These are phyloP conservation scores for Aristolochia californica DNA, from an alignment of 164 flowering plant genomes.

Conservation along the genomic window DNA sequence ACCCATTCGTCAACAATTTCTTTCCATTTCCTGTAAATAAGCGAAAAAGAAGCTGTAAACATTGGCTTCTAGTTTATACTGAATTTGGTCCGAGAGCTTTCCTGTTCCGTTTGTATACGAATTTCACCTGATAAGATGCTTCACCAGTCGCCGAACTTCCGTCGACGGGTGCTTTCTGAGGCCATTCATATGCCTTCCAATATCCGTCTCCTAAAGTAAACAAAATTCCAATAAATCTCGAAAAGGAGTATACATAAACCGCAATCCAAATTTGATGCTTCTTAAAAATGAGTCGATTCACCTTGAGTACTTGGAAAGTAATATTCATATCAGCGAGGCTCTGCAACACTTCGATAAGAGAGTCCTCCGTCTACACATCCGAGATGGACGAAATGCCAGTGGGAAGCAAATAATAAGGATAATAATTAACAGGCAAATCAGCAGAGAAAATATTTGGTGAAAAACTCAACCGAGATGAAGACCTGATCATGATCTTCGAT, in stretches of 20 bases:
- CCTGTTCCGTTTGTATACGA: neutral
- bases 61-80: neutral
- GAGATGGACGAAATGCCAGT: too few relatives aligned
- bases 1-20: constrained; percentile 94
- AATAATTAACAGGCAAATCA: neutral
- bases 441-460: neutral
- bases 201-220: constrained; percentile 64
- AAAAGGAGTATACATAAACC: neutral
- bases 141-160: constrained; percentile 70
- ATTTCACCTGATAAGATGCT: constrained; percentile 73
- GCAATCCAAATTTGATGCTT: neutral
- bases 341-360: constrained; percentile 59
- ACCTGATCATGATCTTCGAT: constrained; percentile 89
- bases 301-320: constrained; percentile 82
- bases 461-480: neutral
- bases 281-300: constrained; percentile 5
- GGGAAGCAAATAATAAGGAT: neutral
- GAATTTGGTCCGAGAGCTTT: neutral
- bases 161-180: constrained; percentile 62
- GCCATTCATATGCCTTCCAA: constrained; percentile 74
- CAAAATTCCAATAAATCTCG: neutral
- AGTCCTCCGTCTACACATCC: constrained; percentile 48
- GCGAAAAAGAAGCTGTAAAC: neutral
- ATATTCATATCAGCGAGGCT: constrained; percentile 88
- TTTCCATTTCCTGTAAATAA: constrained; percentile 75